A percentile compares a stretch with the other conserved stretches of the same genome.
phyloP scores from a whole-genome alignment of 306 rosid genomes.

The Clitoria ternatea region DNA sequence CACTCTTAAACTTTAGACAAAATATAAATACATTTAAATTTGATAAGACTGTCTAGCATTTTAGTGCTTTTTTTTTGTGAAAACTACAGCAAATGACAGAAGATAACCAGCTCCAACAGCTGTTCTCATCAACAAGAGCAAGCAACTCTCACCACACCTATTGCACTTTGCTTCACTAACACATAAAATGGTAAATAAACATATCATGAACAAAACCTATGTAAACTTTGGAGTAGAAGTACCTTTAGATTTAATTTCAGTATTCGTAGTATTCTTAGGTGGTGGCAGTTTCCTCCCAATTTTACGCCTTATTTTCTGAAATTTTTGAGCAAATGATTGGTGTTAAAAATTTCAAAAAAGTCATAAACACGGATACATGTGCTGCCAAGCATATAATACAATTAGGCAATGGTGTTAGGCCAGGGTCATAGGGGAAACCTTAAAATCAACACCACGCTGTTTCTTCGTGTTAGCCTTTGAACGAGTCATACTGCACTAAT shows the following conservation, averaged over 20 bases:
- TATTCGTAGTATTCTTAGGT: constrained; percentile 73
- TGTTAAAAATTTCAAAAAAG: background rate
- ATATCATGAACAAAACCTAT: background rate
- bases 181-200: background rate
- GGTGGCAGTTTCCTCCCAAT: constrained; percentile 85
- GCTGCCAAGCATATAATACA: background rate
- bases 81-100: background rate
- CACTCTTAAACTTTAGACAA: background rate
- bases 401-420: background rate
- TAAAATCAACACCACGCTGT: constrained; percentile 69
- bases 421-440: constrained; percentile 36
- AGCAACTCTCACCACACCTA: background rate
- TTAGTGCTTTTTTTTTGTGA: background rate
- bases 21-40: background rate
- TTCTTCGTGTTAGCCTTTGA: constrained; percentile 58
- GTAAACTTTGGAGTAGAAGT: background rate
- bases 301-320: constrained; percentile 82
- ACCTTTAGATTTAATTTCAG: constrained; percentile 88
- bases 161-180: background rate
- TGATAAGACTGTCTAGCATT: background rate
- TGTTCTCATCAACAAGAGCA: background rate
- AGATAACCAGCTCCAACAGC: background rate
- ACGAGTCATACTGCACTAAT: constrained; percentile 43
- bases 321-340: background rate
- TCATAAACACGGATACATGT: background rate